Percentiles rank a stretch among this genome's conserved stretches.
These are phyloP conservation scores for Tilletia indica DNA, from an alignment of 1,284 basidiomycete genomes.

Conservation along the genomic window DNA sequence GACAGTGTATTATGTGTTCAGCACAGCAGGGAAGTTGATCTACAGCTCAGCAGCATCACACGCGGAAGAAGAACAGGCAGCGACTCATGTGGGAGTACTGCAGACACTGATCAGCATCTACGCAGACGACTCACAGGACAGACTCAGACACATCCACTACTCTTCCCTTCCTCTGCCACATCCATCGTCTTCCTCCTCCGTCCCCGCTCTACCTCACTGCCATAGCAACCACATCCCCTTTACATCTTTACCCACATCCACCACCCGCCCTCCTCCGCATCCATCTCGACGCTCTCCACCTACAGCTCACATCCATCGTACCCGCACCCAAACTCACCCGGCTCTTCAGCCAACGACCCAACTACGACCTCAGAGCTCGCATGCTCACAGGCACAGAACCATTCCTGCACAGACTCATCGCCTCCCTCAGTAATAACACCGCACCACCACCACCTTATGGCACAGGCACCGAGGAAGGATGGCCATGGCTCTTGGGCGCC, in stretches of 20 bases:
- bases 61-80: slow-evolving; percentile 63
- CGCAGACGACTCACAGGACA: slow-evolving; percentile 49
- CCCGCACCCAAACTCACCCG: slow-evolving; percentile 77
- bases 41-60: slow-evolving; percentile 31
- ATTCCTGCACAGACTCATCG: slow-evolving; percentile 39
- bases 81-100: slow-evolving; percentile 83
- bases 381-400: slow-evolving; percentile 69
- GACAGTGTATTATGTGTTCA: slow-evolving; percentile 38
- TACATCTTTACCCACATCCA: slow-evolving; percentile 63
- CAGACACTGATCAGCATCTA: slow-evolving; percentile 82
- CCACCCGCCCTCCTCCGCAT: slow-evolving; percentile 77
- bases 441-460: background rate
- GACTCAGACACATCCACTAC: slow-evolving; percentile 32
- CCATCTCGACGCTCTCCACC: slow-evolving; percentile 89
- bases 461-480: slow-evolving; percentile 10
- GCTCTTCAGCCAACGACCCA: slow-evolving; percentile 82
- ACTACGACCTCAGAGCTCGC: slow-evolving; percentile 81
- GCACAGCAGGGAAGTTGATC: slow-evolving; percentile 46
- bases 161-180: slow-evolving; percentile 58
- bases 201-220: slow-evolving; percentile 87
- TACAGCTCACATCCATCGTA: slow-evolving; percentile 86
- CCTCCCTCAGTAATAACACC: slow-evolving; percentile 33
- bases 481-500: slow-evolving; percentile 10
- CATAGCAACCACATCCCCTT: slow-evolving; percentile 62
- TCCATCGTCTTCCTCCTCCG: slow-evolving; percentile 78